phyloP scores from a whole-genome alignment of 176 grass and related monocot species.

The Hordeum vulgare region DNA sequence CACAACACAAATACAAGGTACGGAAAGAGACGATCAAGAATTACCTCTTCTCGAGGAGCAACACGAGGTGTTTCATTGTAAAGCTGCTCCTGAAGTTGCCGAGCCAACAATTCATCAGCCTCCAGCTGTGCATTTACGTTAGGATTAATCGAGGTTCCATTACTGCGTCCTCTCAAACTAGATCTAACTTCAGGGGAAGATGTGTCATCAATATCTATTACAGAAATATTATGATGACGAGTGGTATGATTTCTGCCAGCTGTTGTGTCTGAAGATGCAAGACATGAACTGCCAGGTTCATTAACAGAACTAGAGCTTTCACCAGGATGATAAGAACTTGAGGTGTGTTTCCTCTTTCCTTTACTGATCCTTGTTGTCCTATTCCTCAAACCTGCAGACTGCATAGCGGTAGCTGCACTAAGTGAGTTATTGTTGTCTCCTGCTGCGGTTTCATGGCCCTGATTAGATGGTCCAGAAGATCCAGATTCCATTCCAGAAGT shows the following conservation, averaged over 20 bases:
- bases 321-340: conserved; percentile 17
- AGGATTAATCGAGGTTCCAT: conserved; percentile 19
- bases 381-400: background rate
- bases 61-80: conserved; percentile 60
- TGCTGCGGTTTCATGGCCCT: background rate
- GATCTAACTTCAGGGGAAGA: conserved; percentile 28
- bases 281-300: conserved; percentile 21
- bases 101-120: conserved; percentile 84
- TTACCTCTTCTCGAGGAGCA: conserved; percentile 54
- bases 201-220: conserved; percentile 59
- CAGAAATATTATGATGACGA: conserved; percentile 28
- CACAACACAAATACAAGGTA: background rate
- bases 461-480: conserved; percentile 23
- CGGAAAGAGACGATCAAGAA: conserved; percentile 2
- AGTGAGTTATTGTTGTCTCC: background rate
- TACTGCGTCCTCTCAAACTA: conserved; percentile 1
- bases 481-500: conserved; percentile 6
- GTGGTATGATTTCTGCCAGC: conserved; percentile 25
- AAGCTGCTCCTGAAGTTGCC: conserved; percentile 83
- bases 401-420: background rate
- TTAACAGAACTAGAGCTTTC: conserved; percentile 37
- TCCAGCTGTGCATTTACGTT: conserved; percentile 51
- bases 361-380: conserved; percentile 19
- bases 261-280: conserved; percentile 27
- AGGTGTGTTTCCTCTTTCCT: conserved; percentile 37